Evolutionary conservation across 2,329 filamentous ascomycete genomes (phyloP), one percentile per base, ranked within the genome.

Genomic region (Penicillium sp.): DNA sequence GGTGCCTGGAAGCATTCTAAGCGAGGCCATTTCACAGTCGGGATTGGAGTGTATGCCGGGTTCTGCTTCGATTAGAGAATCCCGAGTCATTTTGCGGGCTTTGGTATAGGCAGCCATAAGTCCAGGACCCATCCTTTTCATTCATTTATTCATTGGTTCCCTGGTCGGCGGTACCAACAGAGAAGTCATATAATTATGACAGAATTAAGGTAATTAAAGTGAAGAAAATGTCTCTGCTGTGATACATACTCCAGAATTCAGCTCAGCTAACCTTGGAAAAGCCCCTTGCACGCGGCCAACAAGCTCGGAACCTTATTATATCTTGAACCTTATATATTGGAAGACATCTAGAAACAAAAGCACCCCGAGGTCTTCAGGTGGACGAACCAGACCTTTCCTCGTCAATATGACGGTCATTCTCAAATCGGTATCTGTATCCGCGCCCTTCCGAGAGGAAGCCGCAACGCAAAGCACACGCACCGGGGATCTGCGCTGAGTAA

Each of bases 381-480:
- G 18, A 20, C 26, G 31, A 24, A 22, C 20, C 16, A 29, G 42
- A 9, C 28, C 42, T 47, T 16, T 35, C 31, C 44, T 32, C 38
- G 4, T 37, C 29, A 32, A 26, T 27, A 18, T 29, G 44, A 34
- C 18, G 43, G 49, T 47, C 36, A 13, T 50, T 39, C 36, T 36
- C 29, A 42, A 54, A 54, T 49, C 47, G 48, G 23, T 14, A 42
- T 32, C 49, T 40, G 44, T 39, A 53, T 56, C 54, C 54, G 54
- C 50, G 45, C 35, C 18, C 51, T 52, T 56, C 54, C 54, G 54
- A 20, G 18, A 4, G 18, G 2, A 20, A 20, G 18, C 18, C 18
- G 18, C 18, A 20, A 20, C 8, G 9, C 28, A 52, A 52, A 13
- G 23, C 34, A 49, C 55, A 57, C 55, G 55, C 55, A 56, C 55